phyloP scores from a whole-genome alignment of 768 basidiomycete species.

The Pholiota microspora region DNA sequence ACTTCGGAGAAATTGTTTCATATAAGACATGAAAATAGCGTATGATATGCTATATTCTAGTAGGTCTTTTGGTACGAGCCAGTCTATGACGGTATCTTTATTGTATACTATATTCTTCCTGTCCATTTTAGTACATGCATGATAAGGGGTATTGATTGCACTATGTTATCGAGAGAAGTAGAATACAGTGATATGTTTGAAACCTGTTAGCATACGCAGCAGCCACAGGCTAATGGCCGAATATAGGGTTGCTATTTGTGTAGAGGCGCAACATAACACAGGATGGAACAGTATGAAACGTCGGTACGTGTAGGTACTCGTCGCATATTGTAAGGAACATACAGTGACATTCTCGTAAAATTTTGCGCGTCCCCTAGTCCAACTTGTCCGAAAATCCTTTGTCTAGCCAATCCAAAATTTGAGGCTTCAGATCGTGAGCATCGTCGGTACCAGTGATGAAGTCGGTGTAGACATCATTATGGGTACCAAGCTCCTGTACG shows the following conservation, averaged over 20 bases:
- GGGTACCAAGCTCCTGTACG: conserved; percentile 32
- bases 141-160: background rate
- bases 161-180: too few species aligned
- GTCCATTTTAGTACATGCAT: background rate
- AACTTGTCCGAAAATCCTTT: conserved; percentile 1
- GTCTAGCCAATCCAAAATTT: conserved; percentile 21
- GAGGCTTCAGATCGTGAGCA: conserved; percentile 21
- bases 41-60: background rate
- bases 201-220: too few species aligned
- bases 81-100: background rate
- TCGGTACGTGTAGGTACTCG: background rate
- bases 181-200: too few species aligned
- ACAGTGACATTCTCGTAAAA: background rate
- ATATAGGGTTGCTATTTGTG: too few species aligned
- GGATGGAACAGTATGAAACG: too few species aligned
- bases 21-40: too few species aligned
- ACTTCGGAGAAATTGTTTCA: background rate
- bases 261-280: too few species aligned
- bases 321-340: background rate
- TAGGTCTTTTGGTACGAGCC: background rate
- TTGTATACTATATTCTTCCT: background rate
- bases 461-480: conserved; percentile 35
- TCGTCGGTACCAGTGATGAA: conserved; percentile 21
- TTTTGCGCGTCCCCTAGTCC: background rate
- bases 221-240: too few species aligned